Percentiles rank a stretch among this genome's conserved stretches.
Conservation (phyloP, 805 yeast species). For the Ogataea salicorniae region DNA sequence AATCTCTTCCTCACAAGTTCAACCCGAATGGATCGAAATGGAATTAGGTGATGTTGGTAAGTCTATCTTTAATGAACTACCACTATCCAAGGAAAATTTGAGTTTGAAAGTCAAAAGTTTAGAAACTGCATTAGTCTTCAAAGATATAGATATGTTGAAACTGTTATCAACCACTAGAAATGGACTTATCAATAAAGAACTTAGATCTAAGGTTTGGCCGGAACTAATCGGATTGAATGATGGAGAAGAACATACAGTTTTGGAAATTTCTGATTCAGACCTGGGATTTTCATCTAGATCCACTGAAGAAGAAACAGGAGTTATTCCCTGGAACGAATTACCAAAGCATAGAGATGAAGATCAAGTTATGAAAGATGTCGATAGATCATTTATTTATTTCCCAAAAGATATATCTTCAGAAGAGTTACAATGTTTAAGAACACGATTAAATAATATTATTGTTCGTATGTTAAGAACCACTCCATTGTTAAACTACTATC, state of each 20-base stretch:
- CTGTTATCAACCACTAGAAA: constrained; percentile 39
- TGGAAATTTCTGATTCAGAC: background rate
- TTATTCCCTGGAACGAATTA: constrained; percentile 20
- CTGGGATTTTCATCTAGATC: background rate
- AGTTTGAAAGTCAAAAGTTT: constrained; percentile 35
- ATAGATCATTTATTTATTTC: constrained; percentile 55
- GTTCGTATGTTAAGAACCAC: constrained; percentile 51
- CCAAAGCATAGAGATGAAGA: constrained; percentile 63
- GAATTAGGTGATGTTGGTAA: constrained; percentile 41
- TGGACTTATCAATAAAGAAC: constrained; percentile 40
- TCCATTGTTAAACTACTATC: constrained; percentile 72
- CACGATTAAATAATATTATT: constrained; percentile 40
- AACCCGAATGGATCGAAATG: constrained; percentile 48
- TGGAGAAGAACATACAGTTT: constrained; percentile 3
- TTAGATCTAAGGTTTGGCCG: constrained; percentile 50
- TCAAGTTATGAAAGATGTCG: constrained; percentile 76
- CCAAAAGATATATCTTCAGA: constrained; percentile 22
- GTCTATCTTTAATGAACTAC: constrained; percentile 41
- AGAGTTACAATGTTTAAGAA: constrained; percentile 31
- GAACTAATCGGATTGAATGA: constrained; percentile 33
- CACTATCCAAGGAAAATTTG: constrained; percentile 35
- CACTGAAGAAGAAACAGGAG: constrained; percentile 2
- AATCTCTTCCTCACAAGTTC: constrained; percentile 1
- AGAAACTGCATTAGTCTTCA: constrained; percentile 31
- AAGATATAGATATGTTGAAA: constrained; percentile 26